These are phyloP conservation scores for Euphorbia peplus DNA, from an alignment of 345 rosid genomes.

Conservation along the genomic window DNA sequence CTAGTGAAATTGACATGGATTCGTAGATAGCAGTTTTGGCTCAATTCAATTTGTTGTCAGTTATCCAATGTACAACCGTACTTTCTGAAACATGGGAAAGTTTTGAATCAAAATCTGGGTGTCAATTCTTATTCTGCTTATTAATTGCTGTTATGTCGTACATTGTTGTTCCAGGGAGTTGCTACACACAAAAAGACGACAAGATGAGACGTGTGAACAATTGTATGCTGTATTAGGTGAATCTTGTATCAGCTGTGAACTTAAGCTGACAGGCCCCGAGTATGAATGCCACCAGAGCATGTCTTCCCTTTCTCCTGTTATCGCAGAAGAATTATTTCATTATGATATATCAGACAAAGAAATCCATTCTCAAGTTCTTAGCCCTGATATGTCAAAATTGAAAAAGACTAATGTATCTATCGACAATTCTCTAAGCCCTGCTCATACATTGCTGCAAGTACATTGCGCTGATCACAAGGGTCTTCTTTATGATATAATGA, in stretches of 20 bases:
- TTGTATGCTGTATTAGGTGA: slow-evolving; percentile 65
- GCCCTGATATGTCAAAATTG: slow-evolving; percentile 53
- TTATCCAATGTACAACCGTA: background rate
- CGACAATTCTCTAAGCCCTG: slow-evolving; percentile 81
- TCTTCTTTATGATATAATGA: slow-evolving; percentile 68
- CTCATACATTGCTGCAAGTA: slow-evolving; percentile 72
- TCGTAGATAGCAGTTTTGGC: background rate
- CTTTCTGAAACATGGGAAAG: background rate
- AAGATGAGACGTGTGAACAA: slow-evolving; percentile 54
- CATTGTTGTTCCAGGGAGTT: slow-evolving; percentile 53
- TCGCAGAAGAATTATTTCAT: slow-evolving; percentile 55
- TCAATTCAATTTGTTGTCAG: background rate
- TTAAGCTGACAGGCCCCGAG: slow-evolving; percentile 64
- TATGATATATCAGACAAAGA: slow-evolving; percentile 50
- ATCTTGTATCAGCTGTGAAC: slow-evolving; percentile 75
- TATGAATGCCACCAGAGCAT: slow-evolving; percentile 50
- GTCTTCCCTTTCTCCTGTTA: slow-evolving; percentile 53
- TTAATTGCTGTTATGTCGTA: slow-evolving; percentile 7
- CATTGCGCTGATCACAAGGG: slow-evolving; percentile 73
- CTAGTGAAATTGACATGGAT: background rate
- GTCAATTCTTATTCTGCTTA: background rate
- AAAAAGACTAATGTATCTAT: slow-evolving; percentile 45
- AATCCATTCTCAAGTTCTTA: slow-evolving; percentile 49
- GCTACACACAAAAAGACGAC: slow-evolving; percentile 56
- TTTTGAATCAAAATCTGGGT: background rate